Evolutionary conservation across 1,284 basidiomycete genomes (phyloP).

Genomic region (Afroboletus lepidellus): DNA sequence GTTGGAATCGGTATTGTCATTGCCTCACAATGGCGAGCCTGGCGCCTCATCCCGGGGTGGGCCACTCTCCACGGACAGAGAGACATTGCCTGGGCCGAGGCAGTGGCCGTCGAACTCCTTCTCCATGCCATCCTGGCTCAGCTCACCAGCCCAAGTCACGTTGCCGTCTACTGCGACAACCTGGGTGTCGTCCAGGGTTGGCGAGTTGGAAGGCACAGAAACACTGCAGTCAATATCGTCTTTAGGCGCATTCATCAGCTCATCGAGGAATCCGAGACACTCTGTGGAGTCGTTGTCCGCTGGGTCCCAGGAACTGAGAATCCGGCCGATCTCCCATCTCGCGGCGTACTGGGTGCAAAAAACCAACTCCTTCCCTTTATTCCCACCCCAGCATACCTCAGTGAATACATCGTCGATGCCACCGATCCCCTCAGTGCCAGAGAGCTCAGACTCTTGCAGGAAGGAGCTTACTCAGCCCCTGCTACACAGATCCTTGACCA

Average conservation of each 20-base stretch:
- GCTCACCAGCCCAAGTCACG: neutral
- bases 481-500: too few relatives aligned
- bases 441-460: neutral
- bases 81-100: neutral
- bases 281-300: rapidly evolving
- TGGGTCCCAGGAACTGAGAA: neutral
- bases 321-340: neutral
- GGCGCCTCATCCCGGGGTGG: neutral
- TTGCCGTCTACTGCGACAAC: neutral
- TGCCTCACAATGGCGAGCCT: neutral
- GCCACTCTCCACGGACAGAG: neutral
- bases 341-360: neutral
- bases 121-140: neutral
- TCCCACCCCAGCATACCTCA: neutral
- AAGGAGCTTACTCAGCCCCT: too few relatives aligned
- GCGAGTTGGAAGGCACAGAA: neutral
- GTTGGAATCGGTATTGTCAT: neutral
- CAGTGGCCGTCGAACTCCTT: neutral
- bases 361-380: neutral
- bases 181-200: neutral
- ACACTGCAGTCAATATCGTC: neutral
- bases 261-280: neutral
- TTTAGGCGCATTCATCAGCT: neutral
- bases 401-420: neutral
- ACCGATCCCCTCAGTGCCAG: neutral